phyloP scores from a whole-genome alignment of 495 filamentous ascomycete species.

The Penicillium turbatum region DNA sequence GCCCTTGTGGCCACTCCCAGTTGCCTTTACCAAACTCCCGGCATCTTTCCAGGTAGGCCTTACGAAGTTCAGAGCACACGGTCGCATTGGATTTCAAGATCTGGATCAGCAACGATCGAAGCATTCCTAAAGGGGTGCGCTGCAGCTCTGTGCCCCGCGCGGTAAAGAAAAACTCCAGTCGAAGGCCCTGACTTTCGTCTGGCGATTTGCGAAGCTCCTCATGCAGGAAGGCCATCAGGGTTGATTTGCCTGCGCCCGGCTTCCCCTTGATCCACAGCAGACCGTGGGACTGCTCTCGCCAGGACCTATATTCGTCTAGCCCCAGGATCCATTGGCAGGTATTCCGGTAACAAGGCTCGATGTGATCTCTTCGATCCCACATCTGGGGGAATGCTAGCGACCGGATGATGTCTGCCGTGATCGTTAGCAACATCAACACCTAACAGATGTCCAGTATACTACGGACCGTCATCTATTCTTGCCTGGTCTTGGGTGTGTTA shows the following conservation, averaged over 20 bases:
- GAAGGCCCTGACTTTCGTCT: neutral
- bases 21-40: slow-evolving; percentile 4
- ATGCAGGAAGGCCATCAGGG: slow-evolving; percentile 30
- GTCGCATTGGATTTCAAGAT: slow-evolving; percentile 3
- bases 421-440: no score
- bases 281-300: slow-evolving; percentile 22
- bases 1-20: slow-evolving; percentile 15
- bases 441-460: no score
- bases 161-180: slow-evolving; percentile 18
- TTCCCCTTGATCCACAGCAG: slow-evolving; percentile 50
- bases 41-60: slow-evolving; percentile 11
- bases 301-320: slow-evolving; percentile 29
- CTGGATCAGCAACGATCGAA: slow-evolving; percentile 15
- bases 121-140: slow-evolving; percentile 15
- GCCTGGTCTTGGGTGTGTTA: no score
- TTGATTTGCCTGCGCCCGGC: slow-evolving; percentile 49
- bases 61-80: slow-evolving; percentile 6
- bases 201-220: slow-evolving; percentile 5
- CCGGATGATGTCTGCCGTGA: no score
- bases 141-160: slow-evolving; percentile 15
- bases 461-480: no score
- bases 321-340: slow-evolving; percentile 39
- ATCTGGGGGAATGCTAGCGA: slow-evolving; percentile 18
- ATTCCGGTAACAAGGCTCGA: slow-evolving; percentile 22
- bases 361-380: slow-evolving; percentile 10